Evolutionary conservation across 140 eudicot species (phyloP), one percentile per base, ranked within the genome.

Genomic region (Stevia rebaudiana): DNA sequence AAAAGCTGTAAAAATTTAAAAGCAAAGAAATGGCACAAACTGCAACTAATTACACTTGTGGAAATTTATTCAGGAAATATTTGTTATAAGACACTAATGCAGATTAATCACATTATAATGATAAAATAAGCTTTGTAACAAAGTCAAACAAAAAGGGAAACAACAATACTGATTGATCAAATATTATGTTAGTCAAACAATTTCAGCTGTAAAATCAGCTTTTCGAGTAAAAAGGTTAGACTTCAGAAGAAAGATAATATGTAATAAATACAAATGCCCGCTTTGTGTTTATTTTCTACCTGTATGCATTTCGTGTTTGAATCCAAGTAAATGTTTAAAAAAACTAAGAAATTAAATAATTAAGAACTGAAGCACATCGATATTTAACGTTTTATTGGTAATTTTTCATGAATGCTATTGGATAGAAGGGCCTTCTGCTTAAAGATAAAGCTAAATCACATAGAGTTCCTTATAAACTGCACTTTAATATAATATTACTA

Each of bases 121-220:
- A 56, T 16, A 8, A 9, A 1, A 1, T 57, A 33, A 30, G 43
- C 63, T 16, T 30, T 16, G 13, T 35, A 15, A 30, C 21, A 24
- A 41, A 13, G 22, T 19, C 37, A 65, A 6, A 41, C 8, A 24
- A 23, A 22, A 6, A 36, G 33, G 15, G 3, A 6, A 16, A 36
- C 42, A 68, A 44, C 8, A 46, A 44, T 63, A 44, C 44, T 8
- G 25, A n/a, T n/a, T 40, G 31, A 41, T 64, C 63, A 17, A 24
- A 68, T 7, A 55, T 68, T 30, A 53, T 51, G 63, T 15, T 8
- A 25, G 69, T 42, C 63, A 67, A 51, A 39, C 37, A 52, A 23
- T 11, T 66, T 66, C 22, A 35, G 25, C 19, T 16, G 19, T 18
- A 46, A 63, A 65, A 43, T 64, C 24, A 47, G 31, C 59, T 30